Percentiles rank a stretch among this genome's conserved stretches.
Conservation (phyloP, 1,139 yeast species). For the Scheffersomyces titani region DNA sequence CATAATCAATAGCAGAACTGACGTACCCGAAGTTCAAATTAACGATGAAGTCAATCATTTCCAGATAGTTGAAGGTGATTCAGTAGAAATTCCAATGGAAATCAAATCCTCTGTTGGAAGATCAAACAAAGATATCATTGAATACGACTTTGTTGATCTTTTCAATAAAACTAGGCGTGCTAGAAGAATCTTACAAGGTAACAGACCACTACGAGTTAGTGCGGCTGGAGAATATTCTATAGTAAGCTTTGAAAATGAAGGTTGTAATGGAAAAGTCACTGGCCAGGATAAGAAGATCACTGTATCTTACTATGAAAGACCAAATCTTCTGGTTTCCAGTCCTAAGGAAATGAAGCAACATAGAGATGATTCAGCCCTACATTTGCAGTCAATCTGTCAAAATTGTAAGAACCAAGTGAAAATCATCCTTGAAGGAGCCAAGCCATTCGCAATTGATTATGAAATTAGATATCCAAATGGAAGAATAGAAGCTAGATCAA, state of each 20-base stretch:
- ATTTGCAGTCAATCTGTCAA: slow-evolving; percentile 37
- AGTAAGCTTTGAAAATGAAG: slow-evolving; percentile 59
- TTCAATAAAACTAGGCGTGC: slow-evolving; percentile 22
- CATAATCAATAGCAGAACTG: slow-evolving; percentile 21
- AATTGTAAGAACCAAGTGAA: slow-evolving; percentile 25
- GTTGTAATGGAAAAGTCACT: slow-evolving; percentile 64
- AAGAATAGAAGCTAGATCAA: slow-evolving; percentile 31
- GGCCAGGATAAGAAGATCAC: slow-evolving; percentile 30
- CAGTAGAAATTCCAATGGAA: slow-evolving; percentile 58
- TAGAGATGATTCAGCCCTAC: slow-evolving; percentile 15
- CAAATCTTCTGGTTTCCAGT: slow-evolving; percentile 38
- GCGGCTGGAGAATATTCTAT: slow-evolving; percentile 68
- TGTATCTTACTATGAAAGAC: slow-evolving; percentile 58
- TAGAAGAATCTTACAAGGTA: slow-evolving; percentile 28
- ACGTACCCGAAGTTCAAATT: slow-evolving; percentile 16
- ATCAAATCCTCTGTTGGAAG: slow-evolving; percentile 31
- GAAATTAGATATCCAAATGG: slow-evolving; percentile 65
- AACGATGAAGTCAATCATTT: slow-evolving; percentile 5
- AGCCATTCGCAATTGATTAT: slow-evolving; percentile 77
- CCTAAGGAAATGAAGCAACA: slow-evolving; percentile 20
- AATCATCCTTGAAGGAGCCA: slow-evolving; percentile 50
- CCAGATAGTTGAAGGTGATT: slow-evolving; percentile 62
- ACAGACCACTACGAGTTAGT: slow-evolving; percentile 42
- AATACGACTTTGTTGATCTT: slow-evolving; percentile 21
- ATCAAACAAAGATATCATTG: slow-evolving; percentile 25